Conservation (phyloP, 176 grass and related monocot genomes). For the Oryza coarctata region DNA sequence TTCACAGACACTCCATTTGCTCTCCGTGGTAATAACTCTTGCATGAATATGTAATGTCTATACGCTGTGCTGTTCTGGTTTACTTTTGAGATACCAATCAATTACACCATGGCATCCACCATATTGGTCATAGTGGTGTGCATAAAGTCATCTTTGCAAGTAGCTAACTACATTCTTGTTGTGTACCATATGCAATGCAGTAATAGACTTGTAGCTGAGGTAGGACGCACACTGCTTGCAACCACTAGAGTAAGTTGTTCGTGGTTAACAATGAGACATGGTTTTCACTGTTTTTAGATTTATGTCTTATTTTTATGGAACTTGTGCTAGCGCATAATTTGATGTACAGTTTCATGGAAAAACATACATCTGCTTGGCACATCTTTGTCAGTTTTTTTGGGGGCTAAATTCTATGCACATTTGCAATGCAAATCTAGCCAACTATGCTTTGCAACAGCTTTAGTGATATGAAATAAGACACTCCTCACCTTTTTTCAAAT, state of each 20-base stretch:
- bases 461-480: not conserved
- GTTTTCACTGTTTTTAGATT: not conserved
- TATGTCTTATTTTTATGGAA: not conserved
- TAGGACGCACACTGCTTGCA: not conserved
- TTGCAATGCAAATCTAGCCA: not conserved
- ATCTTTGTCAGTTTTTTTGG: not conserved
- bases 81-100: not conserved
- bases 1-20: conserved; percentile 30
- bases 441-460: not conserved
- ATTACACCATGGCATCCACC: not conserved
- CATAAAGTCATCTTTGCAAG: not conserved
- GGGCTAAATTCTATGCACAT: not conserved
- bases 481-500: not conserved
- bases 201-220: not conserved
- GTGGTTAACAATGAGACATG: not conserved
- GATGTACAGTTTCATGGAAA: not conserved
- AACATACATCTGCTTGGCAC: not conserved
- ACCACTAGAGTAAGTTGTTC: not conserved
- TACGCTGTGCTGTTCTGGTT: not conserved
- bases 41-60: not conserved
- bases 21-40: conserved; percentile 28
- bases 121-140: not conserved
- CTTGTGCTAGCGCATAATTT: not conserved
- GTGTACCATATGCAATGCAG: not conserved
- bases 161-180: not conserved